phyloP scores from a whole-genome alignment of 306 rosid species.

The Prunus fruticosa region DNA sequence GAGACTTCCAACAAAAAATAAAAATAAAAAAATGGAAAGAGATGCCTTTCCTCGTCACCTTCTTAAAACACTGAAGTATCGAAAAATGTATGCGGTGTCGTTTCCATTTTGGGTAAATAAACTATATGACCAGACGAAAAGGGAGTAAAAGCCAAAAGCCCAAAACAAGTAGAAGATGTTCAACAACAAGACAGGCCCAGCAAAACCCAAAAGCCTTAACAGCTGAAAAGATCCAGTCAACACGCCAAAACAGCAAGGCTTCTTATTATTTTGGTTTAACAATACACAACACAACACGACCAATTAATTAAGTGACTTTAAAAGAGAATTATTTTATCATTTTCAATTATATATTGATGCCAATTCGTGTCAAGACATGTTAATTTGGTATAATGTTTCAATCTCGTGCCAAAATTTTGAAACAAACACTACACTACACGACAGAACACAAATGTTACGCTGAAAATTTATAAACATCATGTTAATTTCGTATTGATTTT shows the following conservation, averaged over 20 bases:
- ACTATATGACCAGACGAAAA: too few species aligned
- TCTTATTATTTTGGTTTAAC: background rate
- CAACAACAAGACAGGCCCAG: background rate
- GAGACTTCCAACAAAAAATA: background rate
- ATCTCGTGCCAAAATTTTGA: too few species aligned
- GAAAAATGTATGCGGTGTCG: too few species aligned
- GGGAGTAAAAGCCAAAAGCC: background rate
- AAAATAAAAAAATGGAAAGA: background rate
- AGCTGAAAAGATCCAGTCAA: background rate
- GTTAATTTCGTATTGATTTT: too few species aligned
- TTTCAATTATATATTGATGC: too few species aligned
- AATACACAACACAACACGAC: background rate
- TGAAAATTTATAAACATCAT: too few species aligned
- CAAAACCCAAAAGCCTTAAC: background rate
- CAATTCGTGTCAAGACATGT: too few species aligned
- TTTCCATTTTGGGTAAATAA: too few species aligned
- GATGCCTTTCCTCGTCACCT: background rate
- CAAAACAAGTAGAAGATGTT: background rate
- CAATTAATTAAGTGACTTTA: background rate
- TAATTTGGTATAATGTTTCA: too few species aligned
- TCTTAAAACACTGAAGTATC: background rate
- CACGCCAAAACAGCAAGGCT: background rate
- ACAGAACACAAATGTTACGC: too few species aligned
- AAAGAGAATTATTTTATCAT: too few species aligned
- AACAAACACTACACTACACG: too few species aligned